Evolutionary conservation across 2,329 filamentous ascomycete species (phyloP).

Genomic region (Fusarium torreyae): DNA sequence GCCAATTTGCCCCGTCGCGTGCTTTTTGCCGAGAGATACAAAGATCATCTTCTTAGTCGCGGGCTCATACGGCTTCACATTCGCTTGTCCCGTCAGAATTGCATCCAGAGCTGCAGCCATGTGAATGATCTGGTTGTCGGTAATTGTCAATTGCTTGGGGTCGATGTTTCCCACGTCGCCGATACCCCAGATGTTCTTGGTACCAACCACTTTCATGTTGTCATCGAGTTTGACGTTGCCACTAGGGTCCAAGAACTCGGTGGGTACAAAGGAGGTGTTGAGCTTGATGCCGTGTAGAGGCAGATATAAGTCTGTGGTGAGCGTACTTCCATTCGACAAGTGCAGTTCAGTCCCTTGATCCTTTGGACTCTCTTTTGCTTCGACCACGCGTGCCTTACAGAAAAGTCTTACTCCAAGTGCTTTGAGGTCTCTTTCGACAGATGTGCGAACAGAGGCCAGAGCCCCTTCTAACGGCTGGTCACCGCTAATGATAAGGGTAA

Average conservation of each 20-base stretch:
- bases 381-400: constrained; percentile 53
- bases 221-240: constrained; percentile 55
- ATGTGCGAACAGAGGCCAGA: constrained; percentile 52
- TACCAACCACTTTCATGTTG: constrained; percentile 52
- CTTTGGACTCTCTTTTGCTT: constrained; percentile 16
- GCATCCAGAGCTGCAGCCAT: constrained; percentile 53
- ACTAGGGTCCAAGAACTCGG: constrained; percentile 50
- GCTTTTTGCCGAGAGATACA: constrained; percentile 47
- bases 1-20: constrained; percentile 54
- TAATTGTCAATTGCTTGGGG: constrained; percentile 55
- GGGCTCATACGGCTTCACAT: constrained; percentile 39
- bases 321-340: constrained; percentile 52
- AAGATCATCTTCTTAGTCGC: constrained; percentile 51
- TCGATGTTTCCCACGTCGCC: constrained; percentile 61
- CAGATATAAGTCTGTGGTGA: constrained; percentile 59
- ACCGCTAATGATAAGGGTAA: constrained; percentile 49
- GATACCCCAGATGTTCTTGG: constrained; percentile 59
- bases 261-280: constrained; percentile 61
- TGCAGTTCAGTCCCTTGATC: constrained; percentile 42
- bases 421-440: constrained; percentile 44
- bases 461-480: constrained; percentile 38
- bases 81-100: constrained; percentile 36
- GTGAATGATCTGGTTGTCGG: constrained; percentile 53
- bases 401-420: constrained; percentile 51
- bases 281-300: constrained; percentile 61